Conservation (phyloP, 139 green algal species). For the Tetraselmis chui region DNA sequence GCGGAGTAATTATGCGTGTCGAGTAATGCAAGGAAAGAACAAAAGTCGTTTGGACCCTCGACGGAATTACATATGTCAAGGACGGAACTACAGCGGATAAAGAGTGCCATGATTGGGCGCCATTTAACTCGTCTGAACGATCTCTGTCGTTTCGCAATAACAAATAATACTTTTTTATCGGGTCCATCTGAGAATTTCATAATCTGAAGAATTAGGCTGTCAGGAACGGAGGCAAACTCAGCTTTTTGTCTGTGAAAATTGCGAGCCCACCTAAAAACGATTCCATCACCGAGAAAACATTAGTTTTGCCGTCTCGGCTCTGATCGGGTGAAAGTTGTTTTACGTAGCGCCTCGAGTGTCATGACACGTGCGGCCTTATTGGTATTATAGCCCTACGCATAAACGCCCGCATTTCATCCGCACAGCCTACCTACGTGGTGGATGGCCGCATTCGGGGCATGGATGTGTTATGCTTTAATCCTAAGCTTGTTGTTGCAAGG, state of each 20-base stretch:
- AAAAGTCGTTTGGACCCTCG: too few species aligned
- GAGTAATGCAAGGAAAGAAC: too few species aligned
- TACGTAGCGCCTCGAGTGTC: too few species aligned
- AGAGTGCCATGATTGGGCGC: neutral
- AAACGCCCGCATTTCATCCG: too few species aligned
- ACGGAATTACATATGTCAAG: neutral
- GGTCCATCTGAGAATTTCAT: neutral
- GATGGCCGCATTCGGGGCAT: too few species aligned
- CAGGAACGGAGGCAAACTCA: neutral
- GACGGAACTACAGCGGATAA: neutral
- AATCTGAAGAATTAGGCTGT: neutral
- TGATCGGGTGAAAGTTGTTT: too few species aligned
- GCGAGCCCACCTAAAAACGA: neutral
- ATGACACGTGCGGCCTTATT: too few species aligned
- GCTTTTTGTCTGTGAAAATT: neutral
- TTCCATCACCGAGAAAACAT: neutral
- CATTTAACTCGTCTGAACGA: neutral
- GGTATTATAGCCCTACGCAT: too few species aligned
- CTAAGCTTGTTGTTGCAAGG: too few species aligned
- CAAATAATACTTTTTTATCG: neutral
- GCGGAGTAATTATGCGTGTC: too few species aligned
- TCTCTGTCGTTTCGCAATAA: neutral
- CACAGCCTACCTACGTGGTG: too few species aligned
- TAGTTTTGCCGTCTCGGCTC: neutral
- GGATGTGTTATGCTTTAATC: too few species aligned